A percentile compares a stretch with the other conserved stretches of the same genome.
These are phyloP conservation scores for Neopestalotiopsis sp. DNA, from an alignment of 2,329 filamentous ascomycete species.

Conservation along the genomic window DNA sequence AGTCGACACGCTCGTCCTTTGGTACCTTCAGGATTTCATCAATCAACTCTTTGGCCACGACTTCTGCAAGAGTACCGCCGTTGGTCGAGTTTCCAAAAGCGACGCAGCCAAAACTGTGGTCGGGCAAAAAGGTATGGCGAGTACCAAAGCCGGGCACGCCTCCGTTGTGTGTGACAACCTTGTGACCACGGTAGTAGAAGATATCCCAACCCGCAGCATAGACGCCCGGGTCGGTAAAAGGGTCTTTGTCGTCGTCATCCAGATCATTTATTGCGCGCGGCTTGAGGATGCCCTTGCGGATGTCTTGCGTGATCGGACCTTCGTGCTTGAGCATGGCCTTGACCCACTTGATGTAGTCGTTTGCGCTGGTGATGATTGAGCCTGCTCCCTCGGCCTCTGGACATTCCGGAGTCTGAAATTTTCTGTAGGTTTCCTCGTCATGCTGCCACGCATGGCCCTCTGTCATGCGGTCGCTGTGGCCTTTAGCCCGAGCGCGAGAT, in stretches of 20 bases:
- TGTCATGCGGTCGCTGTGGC: conserved; percentile 18
- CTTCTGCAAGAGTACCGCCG: neutral
- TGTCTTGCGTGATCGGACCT: conserved; percentile 25
- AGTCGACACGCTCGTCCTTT: neutral
- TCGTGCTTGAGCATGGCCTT: conserved; percentile 26
- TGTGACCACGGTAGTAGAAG: conserved; percentile 29
- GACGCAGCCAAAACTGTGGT: conserved; percentile 24
- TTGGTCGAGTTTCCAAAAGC: neutral
- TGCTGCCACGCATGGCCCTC: neutral
- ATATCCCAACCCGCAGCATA: conserved; percentile 29
- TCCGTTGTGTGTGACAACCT: conserved; percentile 29
- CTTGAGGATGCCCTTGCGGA: neutral
- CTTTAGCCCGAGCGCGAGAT: conserved; percentile 13
- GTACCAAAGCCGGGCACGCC: conserved; percentile 27
- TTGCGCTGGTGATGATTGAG: conserved; percentile 30
- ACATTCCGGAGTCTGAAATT: conserved; percentile 18
- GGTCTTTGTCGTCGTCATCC: neutral
- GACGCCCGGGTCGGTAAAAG: conserved; percentile 22
- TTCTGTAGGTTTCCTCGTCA: conserved; percentile 17
- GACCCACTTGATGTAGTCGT: conserved; percentile 33
- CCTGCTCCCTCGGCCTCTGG: conserved; percentile 31
- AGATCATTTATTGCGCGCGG: neutral
- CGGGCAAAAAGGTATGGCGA: conserved; percentile 29
- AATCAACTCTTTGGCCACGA: neutral
- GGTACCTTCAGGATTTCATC: neutral